Evolutionary conservation across 129 eudicot species (phyloP).

Genomic region (Flaveria bidentis): DNA sequence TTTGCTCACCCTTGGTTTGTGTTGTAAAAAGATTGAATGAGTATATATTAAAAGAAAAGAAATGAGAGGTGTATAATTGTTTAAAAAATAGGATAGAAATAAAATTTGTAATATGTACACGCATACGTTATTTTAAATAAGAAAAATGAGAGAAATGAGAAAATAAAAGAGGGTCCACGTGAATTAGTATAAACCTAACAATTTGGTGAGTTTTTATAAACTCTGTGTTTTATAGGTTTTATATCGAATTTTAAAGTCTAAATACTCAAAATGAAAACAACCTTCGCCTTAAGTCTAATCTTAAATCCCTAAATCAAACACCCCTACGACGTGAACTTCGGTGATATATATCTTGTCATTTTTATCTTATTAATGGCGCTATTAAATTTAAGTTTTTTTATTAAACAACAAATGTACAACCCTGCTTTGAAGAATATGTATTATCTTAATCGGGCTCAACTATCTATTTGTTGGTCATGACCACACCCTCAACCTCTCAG

Average conservation of each 20-base stretch:
- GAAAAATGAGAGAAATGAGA: not conserved
- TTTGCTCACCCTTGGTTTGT: no score
- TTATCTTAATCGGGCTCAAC: no score
- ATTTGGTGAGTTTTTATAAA: not conserved
- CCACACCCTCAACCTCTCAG: no score
- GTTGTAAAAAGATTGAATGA: no score
- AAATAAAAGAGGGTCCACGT: not conserved
- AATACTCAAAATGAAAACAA: not conserved
- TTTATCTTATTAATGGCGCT: not conserved
- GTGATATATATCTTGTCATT: not conserved
- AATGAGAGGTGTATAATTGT: no score
- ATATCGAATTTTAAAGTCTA: not conserved
- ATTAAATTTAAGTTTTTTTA: not conserved
- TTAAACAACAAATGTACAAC: no score
- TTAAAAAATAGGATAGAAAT: not conserved
- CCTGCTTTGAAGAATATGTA: no score
- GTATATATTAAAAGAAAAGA: no score
- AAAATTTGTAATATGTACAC: no score
- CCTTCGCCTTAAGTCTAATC: not conserved
- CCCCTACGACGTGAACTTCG: not conserved
- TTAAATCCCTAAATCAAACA: not conserved
- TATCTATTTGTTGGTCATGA: no score
- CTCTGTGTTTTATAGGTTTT: not conserved
- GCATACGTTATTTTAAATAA: not conserved
- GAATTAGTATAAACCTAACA: constrained; percentile 4